phyloP scores from a whole-genome alignment of 2,329 filamentous ascomycete genomes.

The Byssochlamys sp. region DNA sequence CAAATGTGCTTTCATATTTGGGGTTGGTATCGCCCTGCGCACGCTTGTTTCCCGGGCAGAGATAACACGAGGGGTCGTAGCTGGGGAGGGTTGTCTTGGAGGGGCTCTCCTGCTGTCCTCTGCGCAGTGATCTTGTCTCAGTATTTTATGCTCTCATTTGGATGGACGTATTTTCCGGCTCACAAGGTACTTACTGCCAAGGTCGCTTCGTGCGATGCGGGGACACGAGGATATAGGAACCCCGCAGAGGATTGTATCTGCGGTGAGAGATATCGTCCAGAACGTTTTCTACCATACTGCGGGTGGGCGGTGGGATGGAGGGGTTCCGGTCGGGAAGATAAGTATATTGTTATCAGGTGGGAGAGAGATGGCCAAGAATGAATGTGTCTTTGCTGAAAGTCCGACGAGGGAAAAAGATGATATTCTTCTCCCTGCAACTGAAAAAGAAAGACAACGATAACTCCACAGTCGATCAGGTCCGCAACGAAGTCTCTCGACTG shows the following conservation, averaged over 20 bases:
- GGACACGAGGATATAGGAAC: constrained; percentile 86
- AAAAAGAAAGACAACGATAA: neutral
- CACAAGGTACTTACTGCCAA: constrained; percentile 67
- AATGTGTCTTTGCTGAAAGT: no score
- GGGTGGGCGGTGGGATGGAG: neutral
- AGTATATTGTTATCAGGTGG: neutral
- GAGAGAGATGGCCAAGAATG: neutral
- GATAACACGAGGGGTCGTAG: constrained; percentile 87
- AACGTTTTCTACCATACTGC: constrained; percentile 60
- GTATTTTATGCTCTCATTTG: constrained; percentile 3
- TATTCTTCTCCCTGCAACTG: neutral
- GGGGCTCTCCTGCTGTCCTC: constrained; percentile 67
- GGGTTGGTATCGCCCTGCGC: constrained; percentile 82
- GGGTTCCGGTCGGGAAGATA: neutral
- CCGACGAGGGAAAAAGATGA: neutral
- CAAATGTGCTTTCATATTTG: constrained; percentile 74
- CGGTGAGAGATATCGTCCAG: constrained; percentile 95
- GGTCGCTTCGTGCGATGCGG: constrained; percentile 93
- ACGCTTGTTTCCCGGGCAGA: constrained; percentile 83
- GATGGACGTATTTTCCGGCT: constrained; percentile 1
- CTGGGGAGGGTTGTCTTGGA: constrained; percentile 60
- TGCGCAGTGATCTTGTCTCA: constrained; percentile 22
- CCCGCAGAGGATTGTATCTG: constrained; percentile 82
- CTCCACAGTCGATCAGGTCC: neutral
- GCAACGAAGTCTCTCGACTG: neutral